phyloP scores from a whole-genome alignment of 1,139 yeast genomes.

The Sugiyamaella novakii region DNA sequence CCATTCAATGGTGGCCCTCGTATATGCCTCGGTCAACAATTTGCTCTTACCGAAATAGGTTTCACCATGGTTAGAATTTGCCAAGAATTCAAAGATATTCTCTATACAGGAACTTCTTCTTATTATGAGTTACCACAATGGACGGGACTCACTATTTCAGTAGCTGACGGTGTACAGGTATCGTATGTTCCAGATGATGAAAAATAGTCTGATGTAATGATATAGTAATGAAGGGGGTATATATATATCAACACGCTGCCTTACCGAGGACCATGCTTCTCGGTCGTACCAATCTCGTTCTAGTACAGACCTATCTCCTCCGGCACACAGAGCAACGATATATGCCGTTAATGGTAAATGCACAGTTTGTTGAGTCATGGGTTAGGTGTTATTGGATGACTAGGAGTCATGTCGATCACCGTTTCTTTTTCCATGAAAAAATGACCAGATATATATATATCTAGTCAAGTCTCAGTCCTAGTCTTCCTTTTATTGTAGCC shows the following conservation, averaged over 20 bases:
- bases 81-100: slow-evolving; percentile 37
- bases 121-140: slow-evolving; percentile 10
- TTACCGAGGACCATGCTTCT: too few species aligned
- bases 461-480: too few species aligned
- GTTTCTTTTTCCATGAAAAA: slow-evolving; percentile 1
- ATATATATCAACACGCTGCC: too few species aligned
- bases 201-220: too few species aligned
- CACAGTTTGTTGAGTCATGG: neutral
- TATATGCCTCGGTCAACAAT: slow-evolving; percentile 63
- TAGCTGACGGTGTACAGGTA: slow-evolving; percentile 24
- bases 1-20: slow-evolving; percentile 66
- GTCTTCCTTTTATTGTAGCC: too few species aligned
- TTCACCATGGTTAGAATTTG: slow-evolving; percentile 50
- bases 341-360: too few species aligned
- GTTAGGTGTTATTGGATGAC: slow-evolving; percentile 6
- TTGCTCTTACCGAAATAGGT: slow-evolving; percentile 59
- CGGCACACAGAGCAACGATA: too few species aligned
- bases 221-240: too few species aligned
- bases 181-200: slow-evolving; percentile 18
- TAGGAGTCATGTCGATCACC: slow-evolving; percentile 11
- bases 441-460: too few species aligned
- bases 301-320: too few species aligned
- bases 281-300: too few species aligned
- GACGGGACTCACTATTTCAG: slow-evolving; percentile 25
- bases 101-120: slow-evolving; percentile 12